These are phyloP conservation scores for Fistulifera pelliculosa DNA, from an alignment of 108 stramenopile genomes.

Conservation along the genomic window DNA sequence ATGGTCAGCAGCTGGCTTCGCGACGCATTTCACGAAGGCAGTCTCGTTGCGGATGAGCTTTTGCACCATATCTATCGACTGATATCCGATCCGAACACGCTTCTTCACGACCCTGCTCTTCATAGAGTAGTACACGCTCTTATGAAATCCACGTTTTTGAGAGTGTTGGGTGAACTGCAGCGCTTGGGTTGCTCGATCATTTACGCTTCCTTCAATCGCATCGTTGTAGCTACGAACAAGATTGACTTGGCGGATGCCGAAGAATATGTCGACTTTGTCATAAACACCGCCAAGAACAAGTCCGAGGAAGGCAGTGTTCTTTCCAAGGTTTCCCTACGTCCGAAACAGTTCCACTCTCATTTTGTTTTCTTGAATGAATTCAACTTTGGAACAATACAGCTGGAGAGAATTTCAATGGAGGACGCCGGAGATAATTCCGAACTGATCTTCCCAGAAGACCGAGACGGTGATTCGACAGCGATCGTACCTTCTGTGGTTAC, in stretches of 20 bases:
- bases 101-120: constrained; percentile 90
- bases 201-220: constrained; percentile 81
- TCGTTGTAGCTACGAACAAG: constrained; percentile 93
- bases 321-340: constrained; percentile 54
- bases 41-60: constrained; percentile 76
- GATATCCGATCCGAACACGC: constrained; percentile 73
- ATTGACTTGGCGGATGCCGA: constrained; percentile 61
- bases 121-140: constrained; percentile 82
- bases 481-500: constrained; percentile 76
- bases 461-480: constrained; percentile 18
- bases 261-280: constrained; percentile 90
- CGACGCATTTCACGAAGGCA: constrained; percentile 66
- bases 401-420: constrained; percentile 51
- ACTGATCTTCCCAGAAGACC: constrained; percentile 18
- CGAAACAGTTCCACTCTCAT: constrained; percentile 64
- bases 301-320: constrained; percentile 27
- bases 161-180: constrained; percentile 88
- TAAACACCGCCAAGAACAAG: constrained; percentile 64
- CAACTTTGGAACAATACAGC: constrained; percentile 88
- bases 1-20: constrained; percentile 79
- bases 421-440: constrained; percentile 38
- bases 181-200: constrained; percentile 91
- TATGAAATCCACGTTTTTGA: constrained; percentile 83
- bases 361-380: constrained; percentile 90
- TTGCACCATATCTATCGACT: constrained; percentile 87